Conservation (phyloP, 73 alveolate genomes). For the Tetrahymena borealis region DNA sequence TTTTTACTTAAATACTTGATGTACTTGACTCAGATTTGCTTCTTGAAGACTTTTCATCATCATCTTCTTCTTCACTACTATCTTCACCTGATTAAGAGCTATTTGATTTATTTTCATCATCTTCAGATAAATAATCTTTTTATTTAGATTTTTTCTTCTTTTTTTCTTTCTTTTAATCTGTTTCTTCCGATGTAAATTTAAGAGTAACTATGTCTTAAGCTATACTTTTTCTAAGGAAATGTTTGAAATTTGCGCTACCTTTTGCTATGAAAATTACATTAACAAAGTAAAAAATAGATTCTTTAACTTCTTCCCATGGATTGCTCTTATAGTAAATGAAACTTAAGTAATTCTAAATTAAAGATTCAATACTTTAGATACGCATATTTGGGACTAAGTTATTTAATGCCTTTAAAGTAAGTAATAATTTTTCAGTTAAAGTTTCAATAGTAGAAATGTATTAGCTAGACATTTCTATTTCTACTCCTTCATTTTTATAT, state of each 20-base stretch:
- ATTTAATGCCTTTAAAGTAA: not conserved
- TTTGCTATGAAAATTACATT: not conserved
- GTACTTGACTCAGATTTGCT: not conserved
- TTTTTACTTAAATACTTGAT: no score
- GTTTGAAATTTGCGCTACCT: not conserved
- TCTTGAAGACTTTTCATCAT: not conserved
- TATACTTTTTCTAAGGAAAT: not conserved
- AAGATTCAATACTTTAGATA: not conserved
- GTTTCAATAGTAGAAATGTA: not conserved
- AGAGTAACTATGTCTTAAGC: not conserved
- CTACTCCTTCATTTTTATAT: not conserved
- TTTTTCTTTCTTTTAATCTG: not conserved
- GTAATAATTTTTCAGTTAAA: not conserved
- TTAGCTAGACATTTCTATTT: not conserved
- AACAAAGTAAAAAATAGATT: not conserved
- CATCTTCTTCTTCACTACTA: not conserved
- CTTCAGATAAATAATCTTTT: not conserved
- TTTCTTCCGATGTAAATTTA: not conserved
- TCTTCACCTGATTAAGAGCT: no score
- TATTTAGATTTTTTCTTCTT: not conserved
- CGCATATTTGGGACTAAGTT: not conserved
- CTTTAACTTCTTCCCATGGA: not conserved
- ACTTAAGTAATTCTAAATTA: not conserved
- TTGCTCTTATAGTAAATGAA: not conserved
- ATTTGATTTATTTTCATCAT: not conserved